phyloP scores from a whole-genome alignment of 495 filamentous ascomycete species.

The Collariella sp. region DNA sequence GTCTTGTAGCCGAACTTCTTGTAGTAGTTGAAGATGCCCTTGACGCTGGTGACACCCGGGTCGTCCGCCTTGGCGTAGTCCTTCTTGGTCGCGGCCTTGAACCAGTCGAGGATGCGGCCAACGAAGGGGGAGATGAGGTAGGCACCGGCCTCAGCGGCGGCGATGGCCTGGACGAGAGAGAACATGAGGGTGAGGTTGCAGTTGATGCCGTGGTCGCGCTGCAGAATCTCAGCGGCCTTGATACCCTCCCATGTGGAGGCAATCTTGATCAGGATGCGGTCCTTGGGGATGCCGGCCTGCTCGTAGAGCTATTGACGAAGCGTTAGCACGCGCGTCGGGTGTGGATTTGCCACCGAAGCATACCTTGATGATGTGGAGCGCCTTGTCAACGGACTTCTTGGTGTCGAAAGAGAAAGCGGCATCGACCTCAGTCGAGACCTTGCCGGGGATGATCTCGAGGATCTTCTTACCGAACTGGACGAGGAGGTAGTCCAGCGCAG shows the following conservation, averaged over 20 bases:
- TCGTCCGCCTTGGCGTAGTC: conserved; percentile 82
- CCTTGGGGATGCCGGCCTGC: conserved; percentile 80
- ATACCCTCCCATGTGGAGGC: conserved; percentile 95
- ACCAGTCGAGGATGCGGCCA: conserved; percentile 98
- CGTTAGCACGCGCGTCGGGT: background rate
- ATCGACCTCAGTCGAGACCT: conserved; percentile 98
- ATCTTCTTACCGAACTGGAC: conserved; percentile 98
- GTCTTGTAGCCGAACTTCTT: conserved; percentile 99
- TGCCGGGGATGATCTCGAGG: conserved; percentile 90
- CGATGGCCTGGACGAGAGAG: conserved; percentile 90
- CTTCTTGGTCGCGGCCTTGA: conserved; percentile 92
- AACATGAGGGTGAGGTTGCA: conserved; percentile 99
- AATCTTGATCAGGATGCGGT: conserved; percentile 85
- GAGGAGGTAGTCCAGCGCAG: conserved; percentile 82
- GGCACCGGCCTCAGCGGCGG: conserved; percentile 90
- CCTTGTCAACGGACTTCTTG: conserved; percentile 87
- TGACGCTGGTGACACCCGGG: conserved; percentile 92
- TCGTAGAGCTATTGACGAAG: conserved; percentile 72
- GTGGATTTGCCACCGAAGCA: conserved; percentile 14
- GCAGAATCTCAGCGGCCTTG: conserved; percentile 89
- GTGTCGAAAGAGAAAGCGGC: conserved; percentile 94
- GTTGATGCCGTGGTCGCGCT: conserved; percentile 90
- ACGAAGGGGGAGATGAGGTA: conserved; percentile 99
- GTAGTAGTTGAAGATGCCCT: conserved; percentile 99
- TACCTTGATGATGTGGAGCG: conserved; percentile 93